Percentiles rank a stretch among this genome's conserved stretches.
Conservation (phyloP, 257 asterid genomes). For the Capsicum pubescens region DNA sequence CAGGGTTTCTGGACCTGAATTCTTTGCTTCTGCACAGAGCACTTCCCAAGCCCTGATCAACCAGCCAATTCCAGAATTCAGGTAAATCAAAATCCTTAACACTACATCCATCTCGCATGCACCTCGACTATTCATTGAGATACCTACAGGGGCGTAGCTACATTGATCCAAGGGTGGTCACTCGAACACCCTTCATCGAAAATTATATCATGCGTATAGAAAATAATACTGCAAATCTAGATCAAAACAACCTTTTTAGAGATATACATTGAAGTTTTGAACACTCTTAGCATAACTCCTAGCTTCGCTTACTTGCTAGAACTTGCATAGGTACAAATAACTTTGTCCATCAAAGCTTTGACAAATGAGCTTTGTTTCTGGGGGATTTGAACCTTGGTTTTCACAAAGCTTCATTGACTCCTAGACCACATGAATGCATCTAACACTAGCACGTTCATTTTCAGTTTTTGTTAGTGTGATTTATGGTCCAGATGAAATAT, state of each 20-base stretch:
- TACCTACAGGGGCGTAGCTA: too few species aligned
- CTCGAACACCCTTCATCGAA: too few species aligned
- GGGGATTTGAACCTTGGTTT: not conserved
- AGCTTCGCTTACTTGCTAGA: not conserved
- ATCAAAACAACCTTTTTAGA: too few species aligned
- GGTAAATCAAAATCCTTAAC: constrained; percentile 41
- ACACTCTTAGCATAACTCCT: too few species aligned
- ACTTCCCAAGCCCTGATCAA: constrained; percentile 49
- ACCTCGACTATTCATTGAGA: not conserved
- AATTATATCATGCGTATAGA: too few species aligned
- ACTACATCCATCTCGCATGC: constrained; percentile 21
- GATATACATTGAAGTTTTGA: too few species aligned
- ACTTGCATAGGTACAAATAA: not conserved
- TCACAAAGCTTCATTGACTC: not conserved
- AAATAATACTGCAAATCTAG: too few species aligned
- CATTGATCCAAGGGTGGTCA: too few species aligned
- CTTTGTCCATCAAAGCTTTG: not conserved
- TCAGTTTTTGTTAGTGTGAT: not conserved
- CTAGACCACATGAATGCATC: not conserved
- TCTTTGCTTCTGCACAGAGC: constrained; percentile 51
- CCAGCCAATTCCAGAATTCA: constrained; percentile 47
- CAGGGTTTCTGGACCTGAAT: constrained; percentile 65
- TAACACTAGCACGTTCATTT: not conserved
- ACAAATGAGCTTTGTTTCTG: not conserved
- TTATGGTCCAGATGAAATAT: not conserved